Evolutionary conservation across 352 stramenopile species (phyloP), one percentile per base, ranked within the genome.

Genomic region (Pythium periplocum): DNA sequence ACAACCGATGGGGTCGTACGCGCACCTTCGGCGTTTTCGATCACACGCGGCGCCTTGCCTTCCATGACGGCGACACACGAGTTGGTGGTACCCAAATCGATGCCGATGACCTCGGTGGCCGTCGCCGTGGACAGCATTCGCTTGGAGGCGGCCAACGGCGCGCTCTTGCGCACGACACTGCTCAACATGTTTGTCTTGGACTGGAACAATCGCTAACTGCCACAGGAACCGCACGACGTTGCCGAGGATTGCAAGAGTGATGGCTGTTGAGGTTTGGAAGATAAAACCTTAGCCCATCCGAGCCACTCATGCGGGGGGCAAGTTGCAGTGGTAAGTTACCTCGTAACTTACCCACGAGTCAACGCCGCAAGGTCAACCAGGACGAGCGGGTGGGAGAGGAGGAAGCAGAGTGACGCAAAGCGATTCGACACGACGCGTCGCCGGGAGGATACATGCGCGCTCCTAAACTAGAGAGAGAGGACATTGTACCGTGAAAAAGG

Each of bases 61-160:
- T 98, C 89, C 92, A 92, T 98, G 35, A 98, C 93, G 34, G 93
- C 96, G 45, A 99, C 92, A 57, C 96, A 98, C 55, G 90, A 98
- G 76, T 98, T 98, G 34, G 93, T 98, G 52, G 95, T 99, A 59
- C 94, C 95, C 44, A 99, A 77, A 73, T 99, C 96, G 66, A 99
- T 99, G 55, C 96, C 96, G 55, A 98, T 26, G 17, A 26, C 17
- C 17, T 26, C 17, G 17, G 17, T 26, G 45, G 45, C 45, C n/a
- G 45, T 32, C 26, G 45, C 45, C 45, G 45, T 11, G 5, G 45
- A 49, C n/a, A 53, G 30, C 48, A 53, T 41, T 35, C 48, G 48
- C 37, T 53, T 53, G 48, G 36, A 12, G 48, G 48, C 48, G 37
- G 37, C 37, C 4, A 12, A 12, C 35, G 48, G 36, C 36, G 45